Evolutionary conservation across 352 stramenopile genomes (phyloP).

Genomic region (Phytopythium vexans): DNA sequence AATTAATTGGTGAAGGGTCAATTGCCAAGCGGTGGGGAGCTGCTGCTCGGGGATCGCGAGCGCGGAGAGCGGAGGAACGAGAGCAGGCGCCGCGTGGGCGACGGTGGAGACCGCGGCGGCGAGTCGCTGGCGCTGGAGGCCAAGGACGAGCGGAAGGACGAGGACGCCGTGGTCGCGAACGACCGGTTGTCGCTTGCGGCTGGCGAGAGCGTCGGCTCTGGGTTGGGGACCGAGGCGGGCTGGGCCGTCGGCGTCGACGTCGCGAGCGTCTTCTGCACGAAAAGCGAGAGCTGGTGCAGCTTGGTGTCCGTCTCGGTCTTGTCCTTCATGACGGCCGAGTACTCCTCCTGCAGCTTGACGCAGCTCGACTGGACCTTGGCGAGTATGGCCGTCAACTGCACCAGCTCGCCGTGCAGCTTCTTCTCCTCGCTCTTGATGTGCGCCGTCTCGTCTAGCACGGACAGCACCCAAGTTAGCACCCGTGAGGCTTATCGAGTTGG

Average conservation of each 20-base stretch:
- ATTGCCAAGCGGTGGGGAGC: too few species aligned
- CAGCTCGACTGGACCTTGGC: slow-evolving; percentile 26
- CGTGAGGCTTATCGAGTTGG: background rate
- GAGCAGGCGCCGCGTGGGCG: slow-evolving; percentile 3
- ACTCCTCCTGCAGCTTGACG: slow-evolving; percentile 49
- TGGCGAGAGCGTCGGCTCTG: too few species aligned
- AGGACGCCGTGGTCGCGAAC: background rate
- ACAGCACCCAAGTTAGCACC: background rate
- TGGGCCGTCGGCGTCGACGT: slow-evolving; percentile 5
- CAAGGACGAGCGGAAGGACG: background rate
- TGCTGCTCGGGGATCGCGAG: background rate
- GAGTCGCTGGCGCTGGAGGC: background rate
- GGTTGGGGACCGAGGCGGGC: slow-evolving; percentile 11
- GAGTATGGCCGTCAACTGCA: slow-evolving; percentile 35
- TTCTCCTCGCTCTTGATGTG: slow-evolving; percentile 48
- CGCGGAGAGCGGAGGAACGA: slow-evolving; percentile 1
- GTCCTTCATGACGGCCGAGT: slow-evolving; percentile 31
- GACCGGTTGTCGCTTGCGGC: too few species aligned
- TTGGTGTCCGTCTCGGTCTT: slow-evolving; percentile 58
- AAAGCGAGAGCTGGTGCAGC: slow-evolving; percentile 47
- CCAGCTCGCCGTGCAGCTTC: slow-evolving; percentile 47
- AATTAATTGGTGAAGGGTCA: too few species aligned
- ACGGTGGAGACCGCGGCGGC: slow-evolving; percentile 1
- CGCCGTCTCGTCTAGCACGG: slow-evolving; percentile 40
- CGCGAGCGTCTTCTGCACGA: slow-evolving; percentile 42